Conservation (phyloP, 2,329 filamentous ascomycete species). For the Colletotrichum cordylinicola region DNA sequence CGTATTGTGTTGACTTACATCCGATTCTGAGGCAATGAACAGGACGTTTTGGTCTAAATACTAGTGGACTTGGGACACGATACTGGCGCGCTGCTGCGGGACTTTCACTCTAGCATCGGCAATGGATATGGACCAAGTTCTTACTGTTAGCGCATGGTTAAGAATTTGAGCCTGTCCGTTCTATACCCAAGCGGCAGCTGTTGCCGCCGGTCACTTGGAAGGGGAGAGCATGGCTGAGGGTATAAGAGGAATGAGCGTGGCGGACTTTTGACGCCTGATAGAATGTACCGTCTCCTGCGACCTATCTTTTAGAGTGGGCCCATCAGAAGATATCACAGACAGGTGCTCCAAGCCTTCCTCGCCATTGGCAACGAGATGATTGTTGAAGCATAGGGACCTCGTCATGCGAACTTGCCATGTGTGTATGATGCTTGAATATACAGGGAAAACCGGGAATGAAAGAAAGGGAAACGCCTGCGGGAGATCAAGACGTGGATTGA, state of each 20-base stretch:
- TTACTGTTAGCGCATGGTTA: too few species aligned
- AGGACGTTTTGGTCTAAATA: too few species aligned
- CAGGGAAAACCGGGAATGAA: not conserved
- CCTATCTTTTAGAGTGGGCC: not conserved
- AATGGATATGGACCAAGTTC: too few species aligned
- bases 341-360: not conserved
- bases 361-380: not conserved
- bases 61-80: too few species aligned
- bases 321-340: fast-evolving
- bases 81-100: too few species aligned
- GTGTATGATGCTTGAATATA: not conserved
- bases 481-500: not conserved
- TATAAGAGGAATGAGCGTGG: not conserved
- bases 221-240: not conserved
- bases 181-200: too few species aligned
- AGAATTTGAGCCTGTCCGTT: too few species aligned
- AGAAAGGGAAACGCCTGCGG: not conserved
- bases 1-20: not conserved
- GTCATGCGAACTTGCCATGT: not conserved
- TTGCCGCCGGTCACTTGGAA: too few species aligned
- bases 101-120: too few species aligned
- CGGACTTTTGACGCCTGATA: too few species aligned
- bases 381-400: fast-evolving
- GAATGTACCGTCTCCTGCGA: too few species aligned
- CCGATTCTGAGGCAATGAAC: too few species aligned